phyloP scores from a whole-genome alignment of 225 moss, liverwort and hornwort genomes.

The Pseudisothecium myosuroides region DNA sequence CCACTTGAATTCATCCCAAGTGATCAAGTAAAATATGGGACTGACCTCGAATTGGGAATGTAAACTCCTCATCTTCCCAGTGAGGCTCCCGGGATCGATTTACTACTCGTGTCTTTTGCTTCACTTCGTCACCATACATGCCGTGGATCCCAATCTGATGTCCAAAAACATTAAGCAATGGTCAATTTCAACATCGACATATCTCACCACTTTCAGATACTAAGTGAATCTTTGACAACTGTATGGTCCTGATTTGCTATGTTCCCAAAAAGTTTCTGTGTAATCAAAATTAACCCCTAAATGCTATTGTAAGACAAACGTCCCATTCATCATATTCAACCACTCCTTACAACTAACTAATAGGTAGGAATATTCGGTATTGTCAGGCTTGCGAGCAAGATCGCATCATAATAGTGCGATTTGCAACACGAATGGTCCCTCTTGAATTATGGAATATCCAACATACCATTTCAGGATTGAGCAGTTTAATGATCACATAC shows the following conservation, averaged over 20 bases:
- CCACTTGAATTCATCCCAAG: not conserved
- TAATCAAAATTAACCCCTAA: not conserved
- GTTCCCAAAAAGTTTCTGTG: not conserved
- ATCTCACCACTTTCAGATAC: not conserved
- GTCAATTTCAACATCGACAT: not conserved
- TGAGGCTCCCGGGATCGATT: conserved; percentile 29
- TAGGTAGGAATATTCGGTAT: not conserved
- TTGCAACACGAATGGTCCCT: not conserved
- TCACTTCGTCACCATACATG: conserved; percentile 21
- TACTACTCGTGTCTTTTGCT: conserved; percentile 7
- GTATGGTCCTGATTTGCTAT: not conserved
- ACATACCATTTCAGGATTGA: not conserved
- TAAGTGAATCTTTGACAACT: not conserved
- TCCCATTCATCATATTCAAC: not conserved
- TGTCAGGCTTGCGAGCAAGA: not conserved
- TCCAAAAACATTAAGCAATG: not conserved
- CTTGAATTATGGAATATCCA: not conserved
- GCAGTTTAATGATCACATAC: not conserved
- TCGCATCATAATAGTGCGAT: not conserved
- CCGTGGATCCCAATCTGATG: conserved; percentile 45
- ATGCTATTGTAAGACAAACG: not conserved
- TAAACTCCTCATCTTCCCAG: conserved; percentile 27
- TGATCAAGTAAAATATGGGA: not conserved
- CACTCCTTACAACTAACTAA: not conserved
- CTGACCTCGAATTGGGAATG: conserved; percentile 40